Base-by-base conservation (phyloP, 2,329 filamentous ascomycete genomes). In the Colletotrichum liaoningense region DNA sequence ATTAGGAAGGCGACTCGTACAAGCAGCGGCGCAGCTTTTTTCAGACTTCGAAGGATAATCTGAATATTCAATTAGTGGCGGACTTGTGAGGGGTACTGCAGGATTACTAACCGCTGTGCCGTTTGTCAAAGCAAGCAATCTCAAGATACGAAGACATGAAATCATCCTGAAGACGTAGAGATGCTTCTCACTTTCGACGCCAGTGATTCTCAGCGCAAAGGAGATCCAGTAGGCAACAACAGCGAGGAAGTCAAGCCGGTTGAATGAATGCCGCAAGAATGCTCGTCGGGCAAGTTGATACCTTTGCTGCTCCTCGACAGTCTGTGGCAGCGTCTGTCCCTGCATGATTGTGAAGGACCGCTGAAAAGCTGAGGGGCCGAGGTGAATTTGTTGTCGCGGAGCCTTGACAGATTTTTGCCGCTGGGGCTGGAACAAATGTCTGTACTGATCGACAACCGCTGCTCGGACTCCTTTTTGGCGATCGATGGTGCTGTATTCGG, bases 141-240 rank as follows among this genome's bases (percentile, higher is more conserved):
- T 91, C 76, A 99, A 85, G 76, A 99, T 98, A 57, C 97, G 94
- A 75, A 99, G 88, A 83, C 95, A 98, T 79, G 95, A 98, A 73
- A 99, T 87, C 97, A 99, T 99, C 69, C 94, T 93, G 82, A 99
- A 99, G 8, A 98, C 89, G 78, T 95, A 97, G 8, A 98, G 82
- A 79, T 97, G 94, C 65, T 91, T 87, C 2, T 82, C 79, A 73
- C 88, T 87, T 79, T 98, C 94, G 24, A 95, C 80, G 0, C 93
- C 91, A 12, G 89, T 88, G 22, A 95, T 83, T 38, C 91, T 90
- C 63, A 99, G 86, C 12, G 90, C 81, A 78, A 98, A 97, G 1
- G 94, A 93, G 70, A 98, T 93, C 97, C 97, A 99, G 83, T 95
- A 99, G 0, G 96, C 93, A n/a, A 97, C 88, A 8, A 99, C 93